These are phyloP conservation scores for Gossypium australe DNA, from an alignment of 345 rosid species.

Conservation along the genomic window DNA sequence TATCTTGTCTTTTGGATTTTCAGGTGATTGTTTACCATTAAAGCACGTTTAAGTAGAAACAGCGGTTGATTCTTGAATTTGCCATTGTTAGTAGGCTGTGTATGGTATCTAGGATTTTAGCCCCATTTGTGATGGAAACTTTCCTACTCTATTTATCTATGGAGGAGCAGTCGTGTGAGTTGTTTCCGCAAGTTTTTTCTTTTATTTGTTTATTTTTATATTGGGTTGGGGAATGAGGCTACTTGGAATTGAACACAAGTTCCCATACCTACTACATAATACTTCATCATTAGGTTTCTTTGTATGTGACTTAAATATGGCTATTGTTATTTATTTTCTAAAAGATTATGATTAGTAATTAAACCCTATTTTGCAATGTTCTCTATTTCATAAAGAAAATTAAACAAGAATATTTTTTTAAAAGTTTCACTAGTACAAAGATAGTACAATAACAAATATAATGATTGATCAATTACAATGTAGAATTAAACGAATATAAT, in stretches of 20 bases:
- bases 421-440: no score
- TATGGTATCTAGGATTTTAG: not conserved
- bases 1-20: not conserved
- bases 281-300: not conserved
- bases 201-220: not conserved
- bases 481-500: no score
- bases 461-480: no score
- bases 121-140: not conserved
- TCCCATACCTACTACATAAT: no score
- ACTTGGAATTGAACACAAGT: no score
- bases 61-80: not conserved
- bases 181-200: not conserved
- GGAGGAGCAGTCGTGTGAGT: not conserved
- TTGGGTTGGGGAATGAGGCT: no score
- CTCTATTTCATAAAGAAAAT: not conserved
- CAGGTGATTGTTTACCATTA: not conserved
- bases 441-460: no score
- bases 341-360: not conserved
- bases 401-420: not conserved
- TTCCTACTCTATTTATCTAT: not conserved
- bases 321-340: not conserved
- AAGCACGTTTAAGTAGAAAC: not conserved
- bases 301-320: not conserved
- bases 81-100: not conserved
- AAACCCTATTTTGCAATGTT: not conserved